Conservation (phyloP, 2,329 filamentous ascomycete species). For the Pestalotiopsis fici region DNA sequence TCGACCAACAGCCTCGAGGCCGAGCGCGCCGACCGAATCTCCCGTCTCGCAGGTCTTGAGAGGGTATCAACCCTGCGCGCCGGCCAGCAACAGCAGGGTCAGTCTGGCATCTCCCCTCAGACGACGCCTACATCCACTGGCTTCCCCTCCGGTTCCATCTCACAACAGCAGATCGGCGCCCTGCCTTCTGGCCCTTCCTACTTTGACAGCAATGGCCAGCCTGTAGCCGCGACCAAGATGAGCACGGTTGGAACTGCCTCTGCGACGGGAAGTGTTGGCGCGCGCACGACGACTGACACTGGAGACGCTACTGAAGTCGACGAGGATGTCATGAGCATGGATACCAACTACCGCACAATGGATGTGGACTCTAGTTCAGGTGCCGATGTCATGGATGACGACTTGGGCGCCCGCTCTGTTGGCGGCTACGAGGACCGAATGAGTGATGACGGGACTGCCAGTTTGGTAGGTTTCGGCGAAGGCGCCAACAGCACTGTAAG, state of each 20-base stretch:
- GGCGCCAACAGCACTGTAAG: conserved; percentile 84
- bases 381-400: conserved; percentile 36
- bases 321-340: conserved; percentile 72
- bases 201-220: conserved; percentile 77
- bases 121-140: conserved; percentile 52
- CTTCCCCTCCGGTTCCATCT: conserved; percentile 39
- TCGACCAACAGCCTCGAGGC: conserved; percentile 80
- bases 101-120: conserved; percentile 46
- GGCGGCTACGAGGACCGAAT: conserved; percentile 68
- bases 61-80: conserved; percentile 77
- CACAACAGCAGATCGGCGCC: conserved; percentile 27
- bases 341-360: conserved; percentile 58
- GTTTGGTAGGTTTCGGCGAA: conserved; percentile 89
- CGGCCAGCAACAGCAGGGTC: conserved; percentile 33
- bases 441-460: conserved; percentile 82
- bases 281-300: conserved; percentile 51
- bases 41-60: conserved; percentile 88
- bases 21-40: conserved; percentile 93
- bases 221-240: conserved; percentile 69
- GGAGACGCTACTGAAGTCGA: conserved; percentile 60
- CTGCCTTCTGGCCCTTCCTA: conserved; percentile 61
- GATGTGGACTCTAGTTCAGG: conserved; percentile 49
- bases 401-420: conserved; percentile 45
- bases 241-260: conserved; percentile 91
- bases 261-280: conserved; percentile 78